A percentile compares a stretch with the other conserved stretches of the same genome.
Evolutionary conservation across 768 basidiomycete genomes (phyloP).

Genomic region (Kwoniella sp.): DNA sequence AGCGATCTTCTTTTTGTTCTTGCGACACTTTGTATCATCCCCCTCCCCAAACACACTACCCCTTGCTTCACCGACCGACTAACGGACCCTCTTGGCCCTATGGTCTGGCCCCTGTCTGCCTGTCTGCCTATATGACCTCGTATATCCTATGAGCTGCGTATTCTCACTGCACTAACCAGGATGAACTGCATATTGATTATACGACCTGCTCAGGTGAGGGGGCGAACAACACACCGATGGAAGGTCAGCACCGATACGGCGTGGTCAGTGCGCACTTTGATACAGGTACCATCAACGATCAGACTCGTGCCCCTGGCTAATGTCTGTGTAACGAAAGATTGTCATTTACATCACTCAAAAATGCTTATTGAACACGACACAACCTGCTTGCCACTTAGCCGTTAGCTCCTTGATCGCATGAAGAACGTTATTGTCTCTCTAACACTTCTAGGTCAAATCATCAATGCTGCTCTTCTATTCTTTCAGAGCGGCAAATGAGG

Average conservation of each 20-base stretch:
- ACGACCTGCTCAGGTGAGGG: neutral
- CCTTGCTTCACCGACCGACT: neutral
- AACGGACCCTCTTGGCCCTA: too few species aligned
- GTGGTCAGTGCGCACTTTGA: conserved; percentile 9
- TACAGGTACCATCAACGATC: conserved; percentile 19
- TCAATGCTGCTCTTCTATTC: neutral
- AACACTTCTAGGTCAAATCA: conserved; percentile 1
- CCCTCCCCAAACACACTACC: too few species aligned
- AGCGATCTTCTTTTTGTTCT: conserved; percentile 13
- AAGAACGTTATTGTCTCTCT: conserved; percentile 13
- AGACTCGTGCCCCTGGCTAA: neutral
- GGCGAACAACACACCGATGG: neutral
- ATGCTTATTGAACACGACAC: conserved; percentile 20
- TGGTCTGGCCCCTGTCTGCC: too few species aligned
- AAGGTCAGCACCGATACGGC: neutral
- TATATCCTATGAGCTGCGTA: too few species aligned
- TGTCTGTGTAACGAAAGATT: neutral
- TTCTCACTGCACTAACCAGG: too few species aligned
- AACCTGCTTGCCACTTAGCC: conserved; percentile 2
- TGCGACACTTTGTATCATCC: conserved; percentile 4
- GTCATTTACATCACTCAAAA: neutral
- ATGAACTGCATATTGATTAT: too few species aligned
- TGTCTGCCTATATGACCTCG: too few species aligned
- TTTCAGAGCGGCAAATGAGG: too few species aligned
- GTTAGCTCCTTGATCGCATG: neutral